A percentile compares a stretch with the other conserved stretches of the same genome.
Conservation (phyloP, 805 yeast genomes). For the Wickerhamomyces alni region DNA sequence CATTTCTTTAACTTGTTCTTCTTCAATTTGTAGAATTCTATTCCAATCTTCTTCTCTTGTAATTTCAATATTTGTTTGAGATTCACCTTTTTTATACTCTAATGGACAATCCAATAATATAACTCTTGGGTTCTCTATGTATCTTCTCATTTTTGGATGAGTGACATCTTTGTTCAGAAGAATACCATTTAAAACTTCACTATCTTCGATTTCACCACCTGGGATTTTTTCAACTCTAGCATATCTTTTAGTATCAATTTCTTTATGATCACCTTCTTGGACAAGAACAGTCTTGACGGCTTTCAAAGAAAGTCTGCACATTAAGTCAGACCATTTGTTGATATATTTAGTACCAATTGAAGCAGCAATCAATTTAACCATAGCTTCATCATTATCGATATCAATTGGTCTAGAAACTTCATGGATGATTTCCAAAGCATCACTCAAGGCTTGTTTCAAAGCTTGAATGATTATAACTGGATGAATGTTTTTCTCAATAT, state of each 20-base stretch:
- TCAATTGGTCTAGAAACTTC: conserved; percentile 82
- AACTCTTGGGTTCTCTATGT: conserved; percentile 82
- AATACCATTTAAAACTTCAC: conserved; percentile 84
- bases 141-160: conserved; percentile 97
- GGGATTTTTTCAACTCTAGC: conserved; percentile 94
- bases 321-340: conserved; percentile 80
- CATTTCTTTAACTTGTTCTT: conserved; percentile 86
- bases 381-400: conserved; percentile 73
- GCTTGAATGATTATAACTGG: conserved; percentile 96
- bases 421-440: conserved; percentile 84
- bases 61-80: conserved; percentile 96
- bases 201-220: conserved; percentile 94
- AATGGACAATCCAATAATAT: conserved; percentile 91
- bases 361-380: conserved; percentile 80
- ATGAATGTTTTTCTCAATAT: conserved; percentile 90
- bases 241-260: conserved; percentile 89
- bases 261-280: conserved; percentile 58
- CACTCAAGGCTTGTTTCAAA: conserved; percentile 81
- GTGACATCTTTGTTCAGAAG: conserved; percentile 93
- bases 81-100: conserved; percentile 98
- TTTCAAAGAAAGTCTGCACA: conserved; percentile 82
- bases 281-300: conserved; percentile 83
- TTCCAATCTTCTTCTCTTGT: conserved; percentile 96
- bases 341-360: conserved; percentile 96
- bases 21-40: conserved; percentile 91